Evolutionary conservation across 2,329 filamentous ascomycete genomes (phyloP), one percentile per base, ranked within the genome.

Genomic region (Aspergillus calidoustus): DNA sequence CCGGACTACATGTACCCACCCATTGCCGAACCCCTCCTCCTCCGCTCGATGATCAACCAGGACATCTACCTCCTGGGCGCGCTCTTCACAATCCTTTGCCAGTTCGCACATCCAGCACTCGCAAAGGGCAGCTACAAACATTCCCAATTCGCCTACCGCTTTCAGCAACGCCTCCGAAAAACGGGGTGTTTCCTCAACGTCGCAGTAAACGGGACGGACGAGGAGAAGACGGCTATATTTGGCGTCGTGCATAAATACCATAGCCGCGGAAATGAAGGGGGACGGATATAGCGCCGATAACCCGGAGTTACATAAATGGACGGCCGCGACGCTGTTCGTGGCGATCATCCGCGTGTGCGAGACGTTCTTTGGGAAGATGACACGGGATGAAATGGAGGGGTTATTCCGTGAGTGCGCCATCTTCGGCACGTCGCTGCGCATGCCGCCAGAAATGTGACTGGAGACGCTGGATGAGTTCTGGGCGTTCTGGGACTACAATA

Each of bases 391-490:
- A 22, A 62, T 57, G 50, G 64, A 65, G 9, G 31, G 41, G 1
- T 30, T 68, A 17, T 60, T 62, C 6, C 54, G 50, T n/a, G 63
- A 68, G 34, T 59, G 54, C 4, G 59, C 67, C 5, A 58, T 68
- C 19, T 66, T 66, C 30, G 67, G 55, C 8, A 67, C 65, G 3
- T 65, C 59, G 19, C 34, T 67, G 13, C 58, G 65, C 11, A 67
- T 75, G 53, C 70, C 72, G 1, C 65, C 70, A 4, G 71, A 70
- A 50, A 71, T 72, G 69, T 74, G 72, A 72, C 71, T 70, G 4
- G 48, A 49, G 0, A 66, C 62, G 1, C 56, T 71, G 11, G 59
- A 66, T 1, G 69, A 68, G 13, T 74, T 74, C 50, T 72, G 68
- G 68, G 51, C 31, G 31, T 74, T 74, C 60, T 75, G 72, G 72